Base-by-base conservation (phyloP, 768 basidiomycete genomes). In the Chiua virens region DNA sequence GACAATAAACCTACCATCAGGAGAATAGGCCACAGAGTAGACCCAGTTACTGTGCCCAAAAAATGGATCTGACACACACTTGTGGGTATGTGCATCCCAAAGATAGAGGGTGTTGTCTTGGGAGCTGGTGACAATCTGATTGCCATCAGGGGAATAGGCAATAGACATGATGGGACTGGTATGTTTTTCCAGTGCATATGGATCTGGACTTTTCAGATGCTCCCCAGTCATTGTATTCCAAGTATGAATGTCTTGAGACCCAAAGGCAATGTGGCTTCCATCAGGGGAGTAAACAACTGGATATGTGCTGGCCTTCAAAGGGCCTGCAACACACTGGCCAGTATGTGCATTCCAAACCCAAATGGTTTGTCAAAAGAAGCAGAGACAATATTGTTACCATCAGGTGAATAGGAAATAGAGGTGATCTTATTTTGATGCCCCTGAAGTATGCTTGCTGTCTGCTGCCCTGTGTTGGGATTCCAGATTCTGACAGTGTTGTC, bases 1-100 rank as follows among this genome's bases (percentile, higher is more conserved):
- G 34, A 38, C 48, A 46, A 64, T 38, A 14, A 47, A 22, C 9
- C 37, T 59, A 2, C 69, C 68, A 53, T 70, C 62, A 30, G 71
- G 65, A 36, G 71, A 51, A 61, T 49, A 55, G 45, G 54, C 49
- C 42, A 60, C 21, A 46, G 59, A 60, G 18, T 21, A 45, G 17
- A 60, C 5, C 45, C 51, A 50, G 13, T 20, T 8, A 0, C 52
- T 51, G 7, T 60, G 59, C 2, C 47, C 61, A 3, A 0, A 0
- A 3, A 59, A 22, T 43, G 52, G 44, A 35, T 37, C 49, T 36
- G 8, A 8, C 4, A 42, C 8, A 35, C 9, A 34, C 20, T 59
- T 14, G 5, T 49, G 44, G 59, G 60, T 59, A 23, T 42, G 42
- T 43, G 46, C 9, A 43, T 62, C 17, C 59, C 59, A 60, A 1